Evolutionary conservation across 805 yeast genomes (phyloP), one percentile per base, ranked within the genome.

Genomic region (Pichia cephalocereana): DNA sequence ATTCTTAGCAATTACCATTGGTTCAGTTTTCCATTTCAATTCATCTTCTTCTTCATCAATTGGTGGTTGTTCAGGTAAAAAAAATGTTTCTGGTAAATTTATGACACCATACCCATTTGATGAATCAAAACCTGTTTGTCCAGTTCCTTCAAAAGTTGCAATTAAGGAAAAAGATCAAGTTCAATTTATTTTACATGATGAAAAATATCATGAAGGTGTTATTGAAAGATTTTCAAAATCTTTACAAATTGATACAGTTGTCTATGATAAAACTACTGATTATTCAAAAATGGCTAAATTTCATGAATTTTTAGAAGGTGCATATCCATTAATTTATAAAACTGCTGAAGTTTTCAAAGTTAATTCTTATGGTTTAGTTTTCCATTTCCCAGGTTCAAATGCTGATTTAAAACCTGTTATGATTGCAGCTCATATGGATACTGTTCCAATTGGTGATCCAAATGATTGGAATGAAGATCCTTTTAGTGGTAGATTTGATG

Each of bases 401-500:
- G 38, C 56, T 11, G 49, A 61, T 4, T 66, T 81, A 52, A 80
- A 82, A 60, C 95, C 95, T 14, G 55, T 81, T 28, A 58, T 86
- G 64, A 68, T 85, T 45, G 77, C 83, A 57, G 90, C 91, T 1
- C 95, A 86, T 61, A 83, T 78, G 62, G 95, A 86, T 58, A 86
- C 82, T 6, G 95, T 86, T 26, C 95, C 95, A 1, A 83, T 84
- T 10, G 84, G 80, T 54, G 64, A 65, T 18, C 75, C 72, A 31
- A 40, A 23, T 31, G 63, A 76, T 48, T 86, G 95, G 95, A 66
- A 67, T 0, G 70, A 77, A 58, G 81, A 80, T 11, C 95, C 95
- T 3, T 83, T 79, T 49, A 62, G 71, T 17, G 88, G 84, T 15
- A 68, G 74, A 56, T 85, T 69, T 58, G 95, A 87, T 56, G 89